A percentile compares a stretch with the other conserved stretches of the same genome.
Conservation (phyloP, 768 basidiomycete species). For the Suillus occidentalis region DNA sequence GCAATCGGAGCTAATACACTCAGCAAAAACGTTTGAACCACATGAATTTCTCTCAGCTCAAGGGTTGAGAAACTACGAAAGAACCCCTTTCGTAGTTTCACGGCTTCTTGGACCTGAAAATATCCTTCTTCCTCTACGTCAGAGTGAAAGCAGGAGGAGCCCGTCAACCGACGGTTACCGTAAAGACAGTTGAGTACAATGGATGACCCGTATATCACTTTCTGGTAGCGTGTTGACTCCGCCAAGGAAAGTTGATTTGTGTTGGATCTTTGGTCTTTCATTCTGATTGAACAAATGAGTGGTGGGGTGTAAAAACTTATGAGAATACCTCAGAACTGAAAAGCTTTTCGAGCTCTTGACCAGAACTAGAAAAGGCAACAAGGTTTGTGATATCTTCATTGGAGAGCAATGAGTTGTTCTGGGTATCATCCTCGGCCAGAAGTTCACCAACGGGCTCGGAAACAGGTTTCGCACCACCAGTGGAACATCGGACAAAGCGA, state of each 20-base stretch:
- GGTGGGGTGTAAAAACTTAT: neutral
- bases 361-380: slow-evolving; percentile 16
- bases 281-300: slow-evolving; percentile 1
- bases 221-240: slow-evolving; percentile 35
- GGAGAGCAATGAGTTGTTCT: slow-evolving; percentile 18
- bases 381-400: slow-evolving; percentile 21
- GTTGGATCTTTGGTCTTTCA: slow-evolving; percentile 21
- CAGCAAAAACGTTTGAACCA: slow-evolving; percentile 20
- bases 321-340: slow-evolving; percentile 24
- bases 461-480: neutral
- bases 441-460: slow-evolving; percentile 2
- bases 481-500: slow-evolving; percentile 20
- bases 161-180: neutral
- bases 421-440: slow-evolving; percentile 12
- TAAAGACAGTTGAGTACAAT: slow-evolving; percentile 19
- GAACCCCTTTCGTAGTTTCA: slow-evolving; percentile 13
- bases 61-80: slow-evolving; percentile 12
- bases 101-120: slow-evolving; percentile 7
- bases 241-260: slow-evolving; percentile 27
- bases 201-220: slow-evolving; percentile 31
- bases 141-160: neutral
- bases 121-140: neutral
- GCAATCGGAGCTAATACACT: slow-evolving; percentile 5
- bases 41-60: slow-evolving; percentile 23
- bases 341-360: slow-evolving; percentile 15